A percentile compares a stretch with the other conserved stretches of the same genome.
Conservation (phyloP, 495 filamentous ascomycete species). For the Podospora conica region DNA sequence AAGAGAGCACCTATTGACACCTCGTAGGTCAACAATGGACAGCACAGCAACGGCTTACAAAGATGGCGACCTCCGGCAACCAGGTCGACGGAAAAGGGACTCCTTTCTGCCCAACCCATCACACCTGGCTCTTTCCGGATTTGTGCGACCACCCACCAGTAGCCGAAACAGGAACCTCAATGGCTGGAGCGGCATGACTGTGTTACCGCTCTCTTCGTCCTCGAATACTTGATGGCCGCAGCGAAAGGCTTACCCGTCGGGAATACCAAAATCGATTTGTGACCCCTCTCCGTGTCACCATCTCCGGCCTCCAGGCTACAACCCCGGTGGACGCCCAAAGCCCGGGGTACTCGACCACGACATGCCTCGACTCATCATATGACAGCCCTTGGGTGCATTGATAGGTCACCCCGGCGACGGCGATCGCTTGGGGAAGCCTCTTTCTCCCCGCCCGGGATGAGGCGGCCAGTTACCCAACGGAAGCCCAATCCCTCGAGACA, state of each 20-base stretch:
- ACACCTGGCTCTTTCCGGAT: not conserved
- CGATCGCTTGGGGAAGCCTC: not conserved
- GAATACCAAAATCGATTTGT: not conserved
- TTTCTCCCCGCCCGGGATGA: not conserved
- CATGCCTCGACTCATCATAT: conserved; percentile 5
- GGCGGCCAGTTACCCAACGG: not conserved
- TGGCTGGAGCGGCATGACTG: conserved; percentile 4
- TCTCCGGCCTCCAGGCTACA: not conserved
- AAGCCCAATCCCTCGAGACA: not conserved
- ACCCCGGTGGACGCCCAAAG: not conserved
- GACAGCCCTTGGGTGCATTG: not conserved
- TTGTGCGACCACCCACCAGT: conserved; percentile 3
- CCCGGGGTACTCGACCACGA: not conserved
- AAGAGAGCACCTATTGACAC: not conserved
- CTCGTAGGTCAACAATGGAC: not conserved
- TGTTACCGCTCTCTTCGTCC: not conserved
- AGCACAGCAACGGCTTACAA: not conserved
- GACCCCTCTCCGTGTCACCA: not conserved
- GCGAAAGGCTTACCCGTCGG: not conserved
- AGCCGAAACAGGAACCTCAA: not conserved
- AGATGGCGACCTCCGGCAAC: not conserved
- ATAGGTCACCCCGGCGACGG: not conserved
- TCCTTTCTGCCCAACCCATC: conserved; percentile 3
- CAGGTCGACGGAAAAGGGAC: not conserved
- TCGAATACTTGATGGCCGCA: not conserved